Conservation (phyloP, 352 stramenopile genomes). For the Pythium aristosporum region DNA sequence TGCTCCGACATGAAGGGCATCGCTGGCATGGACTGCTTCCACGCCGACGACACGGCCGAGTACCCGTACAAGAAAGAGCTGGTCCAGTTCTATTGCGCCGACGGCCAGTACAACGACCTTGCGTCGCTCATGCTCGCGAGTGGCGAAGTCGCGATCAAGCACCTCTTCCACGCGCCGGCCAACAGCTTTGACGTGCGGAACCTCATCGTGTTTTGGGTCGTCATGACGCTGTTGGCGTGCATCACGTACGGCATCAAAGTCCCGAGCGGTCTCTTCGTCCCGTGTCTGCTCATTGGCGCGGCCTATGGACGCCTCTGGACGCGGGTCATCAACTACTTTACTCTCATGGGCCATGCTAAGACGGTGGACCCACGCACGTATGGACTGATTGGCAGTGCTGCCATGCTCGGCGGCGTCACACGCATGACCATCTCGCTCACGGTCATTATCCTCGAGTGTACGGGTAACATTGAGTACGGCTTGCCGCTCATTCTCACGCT, state of each 20-base stretch:
- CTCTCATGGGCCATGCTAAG: constrained; percentile 47
- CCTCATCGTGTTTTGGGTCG: constrained; percentile 92
- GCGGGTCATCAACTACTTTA: constrained; percentile 84
- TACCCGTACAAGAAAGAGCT: constrained; percentile 89
- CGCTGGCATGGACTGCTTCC: constrained; percentile 58
- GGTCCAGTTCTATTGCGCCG: constrained; percentile 93
- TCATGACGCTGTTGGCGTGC: constrained; percentile 88
- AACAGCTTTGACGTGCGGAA: constrained; percentile 81
- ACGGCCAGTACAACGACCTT: constrained; percentile 97
- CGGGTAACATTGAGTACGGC: constrained; percentile 98
- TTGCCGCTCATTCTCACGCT: constrained; percentile 98
- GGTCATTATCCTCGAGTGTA: constrained; percentile 98
- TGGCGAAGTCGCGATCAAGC: constrained; percentile 93
- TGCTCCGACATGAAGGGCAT: constrained; percentile 42
- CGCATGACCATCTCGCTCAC: constrained; percentile 99
- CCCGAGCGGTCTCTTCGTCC: constrained; percentile 96
- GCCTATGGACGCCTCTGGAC: constrained; percentile 91
- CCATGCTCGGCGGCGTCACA: constrained; percentile 95
- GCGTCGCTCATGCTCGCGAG: constrained; percentile 97
- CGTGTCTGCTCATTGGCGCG: constrained; percentile 92
- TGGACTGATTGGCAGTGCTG: constrained; percentile 94
- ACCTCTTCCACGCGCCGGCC: constrained; percentile 92
- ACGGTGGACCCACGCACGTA: constrained; percentile 95
- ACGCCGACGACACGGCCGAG: constrained; percentile 60
- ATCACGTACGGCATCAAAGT: constrained; percentile 97